These are phyloP conservation scores for Sextonia rubra DNA, from an alignment of 164 flowering plant species.

Conservation along the genomic window DNA sequence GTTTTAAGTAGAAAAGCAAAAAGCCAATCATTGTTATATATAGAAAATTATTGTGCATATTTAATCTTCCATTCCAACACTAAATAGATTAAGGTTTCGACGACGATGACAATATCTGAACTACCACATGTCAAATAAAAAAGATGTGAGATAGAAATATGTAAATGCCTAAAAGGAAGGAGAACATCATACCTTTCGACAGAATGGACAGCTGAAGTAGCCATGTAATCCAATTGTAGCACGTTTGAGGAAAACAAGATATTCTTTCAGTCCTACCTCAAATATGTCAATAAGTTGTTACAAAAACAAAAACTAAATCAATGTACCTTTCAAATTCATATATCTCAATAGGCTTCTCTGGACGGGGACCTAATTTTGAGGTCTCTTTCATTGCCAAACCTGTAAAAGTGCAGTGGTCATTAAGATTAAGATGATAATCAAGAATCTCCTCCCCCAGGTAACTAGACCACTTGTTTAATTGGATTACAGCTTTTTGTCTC, in stretches of 20 bases:
- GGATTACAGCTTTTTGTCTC: background rate
- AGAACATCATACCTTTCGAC: conserved; percentile 73
- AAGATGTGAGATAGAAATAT: background rate
- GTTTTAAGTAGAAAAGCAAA: background rate
- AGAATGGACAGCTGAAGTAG: conserved; percentile 87
- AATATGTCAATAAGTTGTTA: background rate
- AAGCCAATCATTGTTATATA: background rate
- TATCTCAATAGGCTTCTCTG: conserved; percentile 91
- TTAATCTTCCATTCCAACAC: background rate
- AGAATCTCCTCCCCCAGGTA: background rate
- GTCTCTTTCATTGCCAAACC: conserved; percentile 75
- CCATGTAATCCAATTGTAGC: conserved; percentile 29
- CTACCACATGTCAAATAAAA: background rate
- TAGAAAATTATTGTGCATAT: background rate
- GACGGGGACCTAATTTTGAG: conserved; percentile 88
- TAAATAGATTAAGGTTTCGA: background rate
- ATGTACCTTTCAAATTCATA: conserved; percentile 78
- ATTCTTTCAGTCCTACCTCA: conserved; percentile 23
- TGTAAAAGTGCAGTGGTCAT: conserved; percentile 19
- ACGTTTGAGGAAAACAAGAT: conserved; percentile 24
- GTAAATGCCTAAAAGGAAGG: background rate
- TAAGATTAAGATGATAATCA: conserved; percentile 2
- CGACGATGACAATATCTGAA: background rate
- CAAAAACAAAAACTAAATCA: background rate
- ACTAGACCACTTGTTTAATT: background rate